Conservation (phyloP, 169 alveolate species). For the Cryptosporidium xiaoi region DNA sequence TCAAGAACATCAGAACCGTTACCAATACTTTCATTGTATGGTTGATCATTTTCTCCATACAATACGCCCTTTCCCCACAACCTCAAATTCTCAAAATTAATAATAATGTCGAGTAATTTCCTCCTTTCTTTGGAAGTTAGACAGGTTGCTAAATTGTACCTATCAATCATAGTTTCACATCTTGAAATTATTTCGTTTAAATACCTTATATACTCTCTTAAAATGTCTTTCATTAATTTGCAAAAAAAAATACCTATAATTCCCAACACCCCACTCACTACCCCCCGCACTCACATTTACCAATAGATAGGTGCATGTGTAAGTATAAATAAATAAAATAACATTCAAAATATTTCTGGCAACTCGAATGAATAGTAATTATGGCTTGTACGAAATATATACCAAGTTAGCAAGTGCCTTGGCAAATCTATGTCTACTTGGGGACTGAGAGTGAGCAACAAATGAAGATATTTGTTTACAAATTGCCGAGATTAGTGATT, state of each 20-base stretch:
- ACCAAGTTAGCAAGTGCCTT: constrained; percentile 70
- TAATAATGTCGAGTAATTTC: constrained; percentile 3
- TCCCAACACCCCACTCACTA: too few relatives aligned
- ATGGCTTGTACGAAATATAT: constrained; percentile 62
- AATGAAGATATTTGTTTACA: constrained; percentile 71
- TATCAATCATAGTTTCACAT: constrained; percentile 1
- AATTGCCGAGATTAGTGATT: constrained; percentile 59
- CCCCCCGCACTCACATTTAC: too few relatives aligned
- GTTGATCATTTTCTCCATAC: constrained; percentile 15
- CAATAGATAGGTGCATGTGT: background rate
- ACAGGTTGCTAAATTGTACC: background rate
- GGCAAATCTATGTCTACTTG: constrained; percentile 70
- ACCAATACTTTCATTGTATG: background rate
- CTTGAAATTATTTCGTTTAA: constrained; percentile 24
- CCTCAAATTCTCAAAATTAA: constrained; percentile 30
- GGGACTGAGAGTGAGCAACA: constrained; percentile 74
- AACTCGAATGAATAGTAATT: background rate
- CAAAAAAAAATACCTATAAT: background rate
- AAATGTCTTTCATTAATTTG: constrained; percentile 10
- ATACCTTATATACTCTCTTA: constrained; percentile 12
- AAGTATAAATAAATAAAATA: too few relatives aligned
- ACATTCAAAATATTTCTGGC: background rate
- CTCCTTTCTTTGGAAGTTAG: constrained; percentile 8
- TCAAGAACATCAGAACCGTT: background rate
- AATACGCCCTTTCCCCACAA: constrained; percentile 44